phyloP scores from a whole-genome alignment of 2,329 filamentous ascomycete species.

The Epichloe elymi region DNA sequence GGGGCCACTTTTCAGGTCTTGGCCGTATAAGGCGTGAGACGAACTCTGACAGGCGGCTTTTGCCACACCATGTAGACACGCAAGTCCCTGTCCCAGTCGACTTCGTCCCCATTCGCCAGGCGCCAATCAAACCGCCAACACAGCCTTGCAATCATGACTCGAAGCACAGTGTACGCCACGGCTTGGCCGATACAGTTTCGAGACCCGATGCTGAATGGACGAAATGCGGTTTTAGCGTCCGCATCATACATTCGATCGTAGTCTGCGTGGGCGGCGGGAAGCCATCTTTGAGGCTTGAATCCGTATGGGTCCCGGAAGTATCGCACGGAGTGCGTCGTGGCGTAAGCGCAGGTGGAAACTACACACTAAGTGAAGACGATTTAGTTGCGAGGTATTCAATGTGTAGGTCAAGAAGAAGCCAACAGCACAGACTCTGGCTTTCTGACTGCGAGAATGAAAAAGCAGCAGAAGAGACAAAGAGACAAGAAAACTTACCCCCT shows the following conservation, averaged over 20 bases:
- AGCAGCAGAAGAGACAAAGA: too few relatives aligned
- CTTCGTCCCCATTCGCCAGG: neutral
- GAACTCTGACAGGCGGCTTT: neutral
- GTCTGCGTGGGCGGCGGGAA: neutral
- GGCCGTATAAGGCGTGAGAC: neutral
- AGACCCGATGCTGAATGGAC: neutral
- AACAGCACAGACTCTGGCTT: too few relatives aligned
- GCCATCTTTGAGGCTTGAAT: neutral
- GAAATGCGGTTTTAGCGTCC: neutral
- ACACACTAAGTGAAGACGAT: neutral
- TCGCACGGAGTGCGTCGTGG: neutral
- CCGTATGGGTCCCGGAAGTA: neutral
- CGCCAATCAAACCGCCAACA: neutral
- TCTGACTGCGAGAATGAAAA: too few relatives aligned
- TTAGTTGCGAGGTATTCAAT: too few relatives aligned
- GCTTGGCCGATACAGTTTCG: neutral
- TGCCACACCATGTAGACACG: neutral
- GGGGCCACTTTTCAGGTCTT: too few relatives aligned
- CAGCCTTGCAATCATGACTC: neutral
- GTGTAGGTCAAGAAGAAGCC: too few relatives aligned
- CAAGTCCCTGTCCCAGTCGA: neutral
- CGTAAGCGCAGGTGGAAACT: neutral
- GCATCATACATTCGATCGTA: neutral
- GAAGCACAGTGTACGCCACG: neutral
- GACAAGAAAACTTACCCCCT: neutral